These are phyloP conservation scores for Rhododendron henanense DNA, from an alignment of 148 eudicot species.

Conservation along the genomic window DNA sequence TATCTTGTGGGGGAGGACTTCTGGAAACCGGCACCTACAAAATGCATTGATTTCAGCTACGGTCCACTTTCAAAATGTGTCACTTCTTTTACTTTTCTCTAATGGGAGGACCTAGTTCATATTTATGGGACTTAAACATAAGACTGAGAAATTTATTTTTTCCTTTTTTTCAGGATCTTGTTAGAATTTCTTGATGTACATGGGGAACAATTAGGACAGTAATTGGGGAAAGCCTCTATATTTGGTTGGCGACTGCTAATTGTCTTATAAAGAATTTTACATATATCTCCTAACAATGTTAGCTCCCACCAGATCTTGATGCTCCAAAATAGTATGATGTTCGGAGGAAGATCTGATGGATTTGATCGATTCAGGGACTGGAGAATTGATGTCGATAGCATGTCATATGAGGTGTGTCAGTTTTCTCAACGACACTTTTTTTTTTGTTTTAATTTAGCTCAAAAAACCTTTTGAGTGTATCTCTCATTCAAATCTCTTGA, in stretches of 20 bases:
- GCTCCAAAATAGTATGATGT: conserved; percentile 66
- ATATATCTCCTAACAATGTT: not conserved
- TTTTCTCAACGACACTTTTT: not conserved
- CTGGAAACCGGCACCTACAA: not conserved
- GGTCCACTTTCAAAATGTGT: not conserved
- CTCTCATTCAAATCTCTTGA: not conserved
- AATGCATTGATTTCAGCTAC: not conserved
- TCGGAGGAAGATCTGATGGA: conserved; percentile 66
- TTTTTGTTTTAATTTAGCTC: not conserved
- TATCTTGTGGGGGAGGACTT: not conserved
- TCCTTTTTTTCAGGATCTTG: not conserved
- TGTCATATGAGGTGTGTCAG: conserved; percentile 71
- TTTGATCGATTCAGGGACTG: conserved; percentile 57
- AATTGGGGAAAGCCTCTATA: not conserved
- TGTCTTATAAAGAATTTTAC: not conserved
- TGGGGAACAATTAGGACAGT: not conserved
- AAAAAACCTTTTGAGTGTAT: not conserved
- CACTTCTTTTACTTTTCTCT: not conserved
- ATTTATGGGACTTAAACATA: not conserved
- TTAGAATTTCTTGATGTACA: not conserved
- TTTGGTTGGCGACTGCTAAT: not conserved
- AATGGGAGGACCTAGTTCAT: not conserved
- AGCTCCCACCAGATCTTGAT: conserved; percentile 56
- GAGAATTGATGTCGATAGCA: conserved; percentile 86
- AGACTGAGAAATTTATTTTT: not conserved